A percentile compares a stretch with the other conserved stretches of the same genome.
Conservation (phyloP, 1,139 yeast species). For the Nakaseomyces bracarensis region DNA sequence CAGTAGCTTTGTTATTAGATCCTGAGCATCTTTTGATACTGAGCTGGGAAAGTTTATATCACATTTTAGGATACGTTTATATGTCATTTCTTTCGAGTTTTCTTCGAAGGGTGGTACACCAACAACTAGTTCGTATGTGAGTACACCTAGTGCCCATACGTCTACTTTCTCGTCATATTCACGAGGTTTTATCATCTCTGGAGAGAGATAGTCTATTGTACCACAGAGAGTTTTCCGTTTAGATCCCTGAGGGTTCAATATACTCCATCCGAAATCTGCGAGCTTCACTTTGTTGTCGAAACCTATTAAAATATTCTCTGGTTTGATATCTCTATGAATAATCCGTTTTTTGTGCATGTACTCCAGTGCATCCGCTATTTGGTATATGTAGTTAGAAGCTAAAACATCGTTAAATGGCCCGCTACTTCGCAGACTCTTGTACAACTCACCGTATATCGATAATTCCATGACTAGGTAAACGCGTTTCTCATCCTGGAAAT, state of each 20-base stretch:
- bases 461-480: slow-evolving; percentile 82
- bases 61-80: slow-evolving; percentile 66
- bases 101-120: slow-evolving; percentile 94
- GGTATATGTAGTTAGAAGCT: slow-evolving; percentile 74
- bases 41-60: slow-evolving; percentile 66
- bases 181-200: slow-evolving; percentile 85
- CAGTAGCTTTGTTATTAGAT: slow-evolving; percentile 51
- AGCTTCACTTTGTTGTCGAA: slow-evolving; percentile 66
- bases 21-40: slow-evolving; percentile 67
- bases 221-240: slow-evolving; percentile 85
- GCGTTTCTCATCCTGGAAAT: slow-evolving; percentile 69
- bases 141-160: slow-evolving; percentile 86
- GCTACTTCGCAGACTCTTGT: slow-evolving; percentile 55
- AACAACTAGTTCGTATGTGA: slow-evolving; percentile 77
- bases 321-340: slow-evolving; percentile 87
- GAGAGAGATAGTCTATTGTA: slow-evolving; percentile 87
- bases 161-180: slow-evolving; percentile 78
- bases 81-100: slow-evolving; percentile 60
- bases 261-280: slow-evolving; percentile 97
- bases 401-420: slow-evolving; percentile 61
- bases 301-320: slow-evolving; percentile 77
- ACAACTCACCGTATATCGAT: slow-evolving; percentile 80
- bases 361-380: slow-evolving; percentile 69
- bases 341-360: slow-evolving; percentile 72
- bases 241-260: slow-evolving; percentile 45